Evolutionary conservation across 805 yeast genomes (phyloP).

Genomic region (Blastobotrys mokoenaii): DNA sequence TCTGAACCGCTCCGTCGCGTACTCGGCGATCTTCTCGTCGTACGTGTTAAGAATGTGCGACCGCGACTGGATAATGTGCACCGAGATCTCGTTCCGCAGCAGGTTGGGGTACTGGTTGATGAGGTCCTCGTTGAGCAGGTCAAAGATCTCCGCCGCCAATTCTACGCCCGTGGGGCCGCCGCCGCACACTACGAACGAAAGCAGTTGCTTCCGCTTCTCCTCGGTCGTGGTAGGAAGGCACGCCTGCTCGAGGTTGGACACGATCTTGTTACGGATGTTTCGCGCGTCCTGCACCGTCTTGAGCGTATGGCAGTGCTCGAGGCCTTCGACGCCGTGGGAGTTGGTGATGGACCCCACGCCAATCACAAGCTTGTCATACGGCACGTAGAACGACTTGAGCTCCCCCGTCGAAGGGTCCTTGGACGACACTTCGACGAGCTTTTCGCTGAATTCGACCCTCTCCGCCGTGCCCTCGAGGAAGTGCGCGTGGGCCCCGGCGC

Average conservation of each 20-base stretch:
- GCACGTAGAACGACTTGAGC: conserved; percentile 43
- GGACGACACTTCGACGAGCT: conserved; percentile 48
- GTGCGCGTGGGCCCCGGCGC: conserved; percentile 46
- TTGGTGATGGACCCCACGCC: conserved; percentile 64
- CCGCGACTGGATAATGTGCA: conserved; percentile 62
- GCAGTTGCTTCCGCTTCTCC: conserved; percentile 50
- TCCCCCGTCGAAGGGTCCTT: conserved; percentile 35
- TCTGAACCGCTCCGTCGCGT: conserved; percentile 55
- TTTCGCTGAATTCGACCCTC: conserved; percentile 46
- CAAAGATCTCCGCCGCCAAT: conserved; percentile 64
- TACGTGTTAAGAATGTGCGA: conserved; percentile 61
- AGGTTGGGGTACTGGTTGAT: conserved; percentile 49
- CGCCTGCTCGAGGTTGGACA: conserved; percentile 50
- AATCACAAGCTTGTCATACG: conserved; percentile 62
- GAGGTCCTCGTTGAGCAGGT: conserved; percentile 57
- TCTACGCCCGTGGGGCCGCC: conserved; percentile 76
- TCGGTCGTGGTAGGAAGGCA: conserved; percentile 57
- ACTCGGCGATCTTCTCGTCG: conserved; percentile 55
- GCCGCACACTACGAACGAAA: conserved; percentile 62
- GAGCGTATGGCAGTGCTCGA: conserved; percentile 50
- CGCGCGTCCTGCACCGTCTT: conserved; percentile 63
- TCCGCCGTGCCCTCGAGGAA: conserved; percentile 57
- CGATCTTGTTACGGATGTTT: conserved; percentile 45
- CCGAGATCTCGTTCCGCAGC: conserved; percentile 53
- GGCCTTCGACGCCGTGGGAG: conserved; percentile 65